Base-by-base conservation (phyloP, 805 yeast genomes). In the Kuraishia hungarica region DNA sequence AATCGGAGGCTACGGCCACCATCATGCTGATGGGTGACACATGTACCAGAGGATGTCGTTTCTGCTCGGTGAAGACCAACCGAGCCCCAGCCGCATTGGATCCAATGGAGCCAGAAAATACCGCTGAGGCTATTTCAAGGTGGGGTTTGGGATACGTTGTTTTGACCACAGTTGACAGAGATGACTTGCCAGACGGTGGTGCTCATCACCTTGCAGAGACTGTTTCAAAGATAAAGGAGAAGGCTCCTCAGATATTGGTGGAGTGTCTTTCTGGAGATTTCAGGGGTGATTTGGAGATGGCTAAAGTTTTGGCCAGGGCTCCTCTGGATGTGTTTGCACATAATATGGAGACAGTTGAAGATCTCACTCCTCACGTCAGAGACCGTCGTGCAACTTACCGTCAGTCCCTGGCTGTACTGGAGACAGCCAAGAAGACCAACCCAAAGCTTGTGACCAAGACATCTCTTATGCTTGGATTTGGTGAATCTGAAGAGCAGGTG, bases 61-160 rank as follows among this genome's bases (percentile, higher is more conserved):
- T 94, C 72, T 94, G 99, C 69, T 89, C 97, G 1, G 99, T 94
- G 51, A 94, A 94, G 70, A 94, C 99, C 1, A 85, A 84, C 68
- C 80, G 99, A 64, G 73, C 73, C 1, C 99, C 99, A 1, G 83
- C 86, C 0, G 83, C 91, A 10, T 86, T 96, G 7, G 99, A 94
- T 72, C 97, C 97, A 21, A 83, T 79, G 77, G 99, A 94, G 70
- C 99, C 99, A 0, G 97, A 89, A 66, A 90, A 94, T 64, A 96
- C 99, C 0, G 98, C 98, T 0, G 97, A 89, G 63, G 99, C 99
- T 29, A 91, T 94, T 57, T 83, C 89, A 48, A 84, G 97, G 71
- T 94, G 99, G 99, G 98, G 98, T 0, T 79, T 94, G 60, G 99
- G 99, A 26, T 94, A 94, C 67, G 97, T 94, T 10, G 99, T 94